These are phyloP conservation scores for Aspergillus texensis DNA, from an alignment of 2,329 filamentous ascomycete genomes.

Conservation along the genomic window DNA sequence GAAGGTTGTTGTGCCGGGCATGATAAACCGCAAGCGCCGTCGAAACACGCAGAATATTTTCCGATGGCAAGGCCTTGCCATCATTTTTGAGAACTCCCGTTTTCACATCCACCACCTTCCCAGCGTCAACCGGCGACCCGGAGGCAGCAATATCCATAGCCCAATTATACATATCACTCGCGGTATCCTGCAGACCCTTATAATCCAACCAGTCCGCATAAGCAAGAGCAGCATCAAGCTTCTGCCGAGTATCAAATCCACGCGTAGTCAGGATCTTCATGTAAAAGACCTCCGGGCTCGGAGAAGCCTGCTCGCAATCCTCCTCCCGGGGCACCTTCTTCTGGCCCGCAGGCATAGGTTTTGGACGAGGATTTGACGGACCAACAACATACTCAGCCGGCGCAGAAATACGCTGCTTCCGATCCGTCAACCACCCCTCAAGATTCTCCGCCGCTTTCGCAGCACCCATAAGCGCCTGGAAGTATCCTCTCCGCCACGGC, in stretches of 20 bases:
- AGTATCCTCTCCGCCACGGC: constrained; percentile 84
- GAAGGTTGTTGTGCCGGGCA: constrained; percentile 68
- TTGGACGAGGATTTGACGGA: constrained; percentile 79
- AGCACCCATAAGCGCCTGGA: constrained; percentile 75
- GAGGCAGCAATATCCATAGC: constrained; percentile 73
- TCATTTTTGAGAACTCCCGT: constrained; percentile 67
- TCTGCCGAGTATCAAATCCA: constrained; percentile 78
- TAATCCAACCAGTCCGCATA: constrained; percentile 86
- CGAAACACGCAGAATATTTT: constrained; percentile 73
- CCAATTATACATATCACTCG: constrained; percentile 73
- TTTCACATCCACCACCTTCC: constrained; percentile 60
- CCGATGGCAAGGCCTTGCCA: constrained; percentile 59
- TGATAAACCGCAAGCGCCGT: constrained; percentile 79
- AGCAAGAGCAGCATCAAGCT: constrained; percentile 76
- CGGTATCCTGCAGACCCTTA: constrained; percentile 67
- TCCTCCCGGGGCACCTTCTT: constrained; percentile 69
- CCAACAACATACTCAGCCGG: constrained; percentile 75
- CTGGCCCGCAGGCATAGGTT: constrained; percentile 68
- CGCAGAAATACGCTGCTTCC: constrained; percentile 66
- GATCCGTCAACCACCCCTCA: constrained; percentile 77
- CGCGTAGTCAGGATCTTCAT: constrained; percentile 77
- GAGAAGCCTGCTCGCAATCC: constrained; percentile 71
- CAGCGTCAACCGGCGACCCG: constrained; percentile 50
- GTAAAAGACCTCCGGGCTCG: constrained; percentile 75
- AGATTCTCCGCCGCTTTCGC: constrained; percentile 78